A percentile compares a stretch with the other conserved stretches of the same genome.
phyloP scores from a whole-genome alignment of 192 early-diverging fungal species.

The Coemansia sp. region DNA sequence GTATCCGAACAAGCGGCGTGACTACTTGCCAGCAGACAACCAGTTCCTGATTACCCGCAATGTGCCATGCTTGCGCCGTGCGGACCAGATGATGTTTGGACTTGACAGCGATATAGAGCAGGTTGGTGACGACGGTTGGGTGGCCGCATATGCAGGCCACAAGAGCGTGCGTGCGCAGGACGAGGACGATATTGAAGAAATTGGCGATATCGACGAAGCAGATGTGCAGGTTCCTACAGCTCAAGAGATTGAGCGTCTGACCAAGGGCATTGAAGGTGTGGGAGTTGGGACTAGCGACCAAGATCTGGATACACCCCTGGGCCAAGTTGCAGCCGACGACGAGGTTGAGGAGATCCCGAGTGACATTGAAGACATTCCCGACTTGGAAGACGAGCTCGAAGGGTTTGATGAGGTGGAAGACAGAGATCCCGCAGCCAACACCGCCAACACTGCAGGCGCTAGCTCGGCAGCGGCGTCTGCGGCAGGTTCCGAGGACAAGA shows the following conservation, averaged over 20 bases:
- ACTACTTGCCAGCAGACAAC: slow-evolving; percentile 82
- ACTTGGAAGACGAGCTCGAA: slow-evolving; percentile 75
- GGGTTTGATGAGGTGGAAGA: slow-evolving; percentile 74
- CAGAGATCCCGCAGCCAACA: slow-evolving; percentile 72
- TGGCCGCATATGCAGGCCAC: slow-evolving; percentile 74
- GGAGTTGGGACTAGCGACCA: slow-evolving; percentile 49
- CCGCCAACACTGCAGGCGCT: slow-evolving; percentile 52
- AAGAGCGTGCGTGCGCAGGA: slow-evolving; percentile 37
- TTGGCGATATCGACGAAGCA: slow-evolving; percentile 50
- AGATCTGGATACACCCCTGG: slow-evolving; percentile 49
- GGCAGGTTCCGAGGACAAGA: slow-evolving; percentile 66
- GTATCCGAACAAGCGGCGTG: slow-evolving; percentile 72
- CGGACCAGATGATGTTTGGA: slow-evolving; percentile 48
- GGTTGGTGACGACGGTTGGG: slow-evolving; percentile 77
- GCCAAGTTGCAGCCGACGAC: slow-evolving; percentile 52
- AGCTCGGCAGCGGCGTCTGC: slow-evolving; percentile 1
- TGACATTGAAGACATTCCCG: slow-evolving; percentile 88
- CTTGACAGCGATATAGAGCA: slow-evolving; percentile 57
- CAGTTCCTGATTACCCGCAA: slow-evolving; percentile 95
- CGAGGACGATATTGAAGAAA: slow-evolving; percentile 59
- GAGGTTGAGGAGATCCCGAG: slow-evolving; percentile 73
- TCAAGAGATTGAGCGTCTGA: slow-evolving; percentile 58
- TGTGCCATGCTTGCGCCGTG: slow-evolving; percentile 89
- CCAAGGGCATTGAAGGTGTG: slow-evolving; percentile 67
- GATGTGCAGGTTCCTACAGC: slow-evolving; percentile 51